Percentiles rank a stretch among this genome's conserved stretches.
phyloP scores from a whole-genome alignment of 805 yeast species.

The Lipomyces sp. region DNA sequence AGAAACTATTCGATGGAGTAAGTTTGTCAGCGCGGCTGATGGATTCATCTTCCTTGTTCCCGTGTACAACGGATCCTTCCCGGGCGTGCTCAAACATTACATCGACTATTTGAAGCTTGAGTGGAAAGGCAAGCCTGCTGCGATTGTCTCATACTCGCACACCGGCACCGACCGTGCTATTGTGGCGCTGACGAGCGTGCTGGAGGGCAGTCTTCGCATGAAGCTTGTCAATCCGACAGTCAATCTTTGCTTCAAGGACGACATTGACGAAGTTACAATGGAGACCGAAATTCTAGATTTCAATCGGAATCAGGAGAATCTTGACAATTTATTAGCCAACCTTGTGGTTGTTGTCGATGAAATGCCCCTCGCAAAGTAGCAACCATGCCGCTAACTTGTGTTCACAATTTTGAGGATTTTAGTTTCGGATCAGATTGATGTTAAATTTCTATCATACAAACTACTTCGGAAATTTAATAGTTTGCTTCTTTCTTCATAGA shows the following conservation, averaged over 20 bases:
- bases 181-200: neutral
- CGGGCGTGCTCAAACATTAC: conserved; percentile 42
- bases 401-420: no score
- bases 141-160: conserved; percentile 35
- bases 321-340: neutral
- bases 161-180: conserved; percentile 16
- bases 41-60: conserved; percentile 42
- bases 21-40: conserved; percentile 11
- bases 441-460: no score
- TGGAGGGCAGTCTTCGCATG: conserved; percentile 5
- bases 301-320: neutral
- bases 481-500: no score
- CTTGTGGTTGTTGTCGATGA: no score
- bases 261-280: neutral
- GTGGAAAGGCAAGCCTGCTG: conserved; percentile 40
- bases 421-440: no score
- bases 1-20: conserved; percentile 15
- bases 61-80: conserved; percentile 42
- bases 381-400: no score
- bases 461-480: no score
- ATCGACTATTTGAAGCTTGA: conserved; percentile 40
- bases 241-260: conserved; percentile 1
- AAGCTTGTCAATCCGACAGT: conserved; percentile 8
- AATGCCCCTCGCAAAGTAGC: no score
- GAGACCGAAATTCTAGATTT: neutral